Evolutionary conservation across 1,139 yeast genomes (phyloP).

Genomic region (Wickerhamomyces sp.): DNA sequence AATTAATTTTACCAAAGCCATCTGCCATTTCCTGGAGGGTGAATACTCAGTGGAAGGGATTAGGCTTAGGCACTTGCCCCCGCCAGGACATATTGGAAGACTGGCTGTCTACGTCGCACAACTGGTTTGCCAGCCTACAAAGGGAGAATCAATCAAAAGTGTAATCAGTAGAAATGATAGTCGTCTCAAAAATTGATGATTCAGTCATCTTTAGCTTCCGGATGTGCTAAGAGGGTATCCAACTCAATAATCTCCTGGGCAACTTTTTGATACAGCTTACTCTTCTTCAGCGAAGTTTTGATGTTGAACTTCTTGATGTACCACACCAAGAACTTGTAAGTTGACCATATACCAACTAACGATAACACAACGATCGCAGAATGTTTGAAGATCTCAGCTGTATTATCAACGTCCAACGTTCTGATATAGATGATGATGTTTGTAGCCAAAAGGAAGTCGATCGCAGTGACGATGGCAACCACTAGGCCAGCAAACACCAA

Average conservation of each 20-base stretch:
- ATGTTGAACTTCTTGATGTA: conserved; percentile 16
- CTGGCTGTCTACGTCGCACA: too few species aligned
- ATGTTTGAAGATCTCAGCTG: conserved; percentile 14
- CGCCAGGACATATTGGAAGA: too few species aligned
- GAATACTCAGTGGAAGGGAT: too few species aligned
- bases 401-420: conserved; percentile 23
- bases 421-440: conserved; percentile 28
- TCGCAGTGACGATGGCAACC: conserved; percentile 22
- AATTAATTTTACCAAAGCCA: too few species aligned
- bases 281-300: conserved; percentile 12
- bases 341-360: conserved; percentile 14
- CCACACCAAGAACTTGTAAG: conserved; percentile 18
- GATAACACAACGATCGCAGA: conserved; percentile 15
- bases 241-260: conserved; percentile 19
- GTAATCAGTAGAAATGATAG: too few species aligned
- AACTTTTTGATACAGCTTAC: conserved; percentile 18
- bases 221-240: conserved; percentile 12
- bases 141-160: too few species aligned
- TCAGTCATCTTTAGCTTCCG: conserved; percentile 6
- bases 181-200: not conserved
- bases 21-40: too few species aligned
- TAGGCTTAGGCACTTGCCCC: too few species aligned
- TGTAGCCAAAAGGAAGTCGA: conserved; percentile 29
- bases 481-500: conserved; percentile 22
- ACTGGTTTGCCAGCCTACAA: too few species aligned